These are phyloP conservation scores for Tulasnella sp. DNA, from an alignment of 768 basidiomycete genomes.

Conservation along the genomic window DNA sequence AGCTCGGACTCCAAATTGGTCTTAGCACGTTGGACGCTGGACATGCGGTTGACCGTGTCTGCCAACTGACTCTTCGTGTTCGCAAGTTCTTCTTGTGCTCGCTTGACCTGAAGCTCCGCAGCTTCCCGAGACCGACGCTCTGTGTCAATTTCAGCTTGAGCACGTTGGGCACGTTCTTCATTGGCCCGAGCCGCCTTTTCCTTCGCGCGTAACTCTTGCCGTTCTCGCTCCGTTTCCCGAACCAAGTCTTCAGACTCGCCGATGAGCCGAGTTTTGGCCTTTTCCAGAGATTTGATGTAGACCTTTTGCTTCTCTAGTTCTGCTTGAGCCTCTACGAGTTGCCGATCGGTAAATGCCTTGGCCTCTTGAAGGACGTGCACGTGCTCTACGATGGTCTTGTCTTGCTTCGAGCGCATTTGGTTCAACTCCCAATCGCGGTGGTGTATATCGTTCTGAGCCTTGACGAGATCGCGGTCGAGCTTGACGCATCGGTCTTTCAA, in stretches of 20 bases:
- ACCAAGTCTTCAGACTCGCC: slow-evolving; percentile 75
- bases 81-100: slow-evolving; percentile 53
- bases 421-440: slow-evolving; percentile 77
- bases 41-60: slow-evolving; percentile 45
- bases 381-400: slow-evolving; percentile 98
- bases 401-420: slow-evolving; percentile 75
- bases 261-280: slow-evolving; percentile 59
- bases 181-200: slow-evolving; percentile 56
- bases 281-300: slow-evolving; percentile 80
- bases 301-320: slow-evolving; percentile 64
- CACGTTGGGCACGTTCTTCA: slow-evolving; percentile 49
- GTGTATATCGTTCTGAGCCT: slow-evolving; percentile 69
- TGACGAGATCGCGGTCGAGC: slow-evolving; percentile 70
- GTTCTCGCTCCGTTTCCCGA: slow-evolving; percentile 62
- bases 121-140: slow-evolving; percentile 56
- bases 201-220: slow-evolving; percentile 51
- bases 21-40: slow-evolving; percentile 48
- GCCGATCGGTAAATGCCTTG: slow-evolving; percentile 86
- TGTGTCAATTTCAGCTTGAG: slow-evolving; percentile 49
- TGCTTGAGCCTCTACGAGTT: slow-evolving; percentile 67
- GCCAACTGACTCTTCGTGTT: slow-evolving; percentile 43
- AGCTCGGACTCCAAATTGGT: slow-evolving; percentile 57
- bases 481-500: slow-evolving; percentile 60
- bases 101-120: slow-evolving; percentile 50
- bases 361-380: slow-evolving; percentile 94